phyloP scores from a whole-genome alignment of 164 flowering plant genomes.

The Berberis thunbergii region DNA sequence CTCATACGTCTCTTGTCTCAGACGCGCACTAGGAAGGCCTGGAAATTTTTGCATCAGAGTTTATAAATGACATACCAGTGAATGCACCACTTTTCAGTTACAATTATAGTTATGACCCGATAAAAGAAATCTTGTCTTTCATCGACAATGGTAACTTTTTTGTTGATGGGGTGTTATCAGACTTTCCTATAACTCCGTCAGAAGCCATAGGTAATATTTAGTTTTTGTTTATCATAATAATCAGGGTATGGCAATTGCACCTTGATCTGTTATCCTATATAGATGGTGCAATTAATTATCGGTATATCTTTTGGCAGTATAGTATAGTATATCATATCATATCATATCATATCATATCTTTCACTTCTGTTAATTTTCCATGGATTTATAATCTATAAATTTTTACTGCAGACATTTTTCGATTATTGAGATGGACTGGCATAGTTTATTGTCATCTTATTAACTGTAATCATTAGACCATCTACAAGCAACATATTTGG shows the following conservation, averaged over 20 bases:
- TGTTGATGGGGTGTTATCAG: constrained; percentile 82
- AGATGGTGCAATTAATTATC: too few relatives aligned
- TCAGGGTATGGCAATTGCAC: not conserved
- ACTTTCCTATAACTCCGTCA: constrained; percentile 80
- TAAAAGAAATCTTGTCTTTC: constrained; percentile 51
- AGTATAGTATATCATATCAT: too few relatives aligned
- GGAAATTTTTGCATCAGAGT: constrained; percentile 69
- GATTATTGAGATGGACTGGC: too few relatives aligned
- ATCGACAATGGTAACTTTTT: constrained; percentile 75
- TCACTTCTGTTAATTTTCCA: too few relatives aligned
- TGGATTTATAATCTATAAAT: too few relatives aligned
- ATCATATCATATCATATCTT: too few relatives aligned
- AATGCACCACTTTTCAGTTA: constrained; percentile 24
- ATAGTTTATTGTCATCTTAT: too few relatives aligned
- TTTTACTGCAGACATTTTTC: too few relatives aligned
- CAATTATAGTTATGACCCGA: constrained; percentile 80
- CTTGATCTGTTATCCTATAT: not conserved
- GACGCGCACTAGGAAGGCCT: constrained; percentile 81
- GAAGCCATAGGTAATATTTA: constrained; percentile 45
- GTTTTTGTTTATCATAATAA: not conserved
- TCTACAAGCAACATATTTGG: too few relatives aligned
- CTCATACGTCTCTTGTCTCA: constrained; percentile 57
- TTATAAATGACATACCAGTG: constrained; percentile 48
- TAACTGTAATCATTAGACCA: too few relatives aligned
- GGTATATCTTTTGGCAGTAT: too few relatives aligned